Evolutionary conservation across 2,329 filamentous ascomycete species (phyloP).

Genomic region (Ophiosphaerella herpotricha): DNA sequence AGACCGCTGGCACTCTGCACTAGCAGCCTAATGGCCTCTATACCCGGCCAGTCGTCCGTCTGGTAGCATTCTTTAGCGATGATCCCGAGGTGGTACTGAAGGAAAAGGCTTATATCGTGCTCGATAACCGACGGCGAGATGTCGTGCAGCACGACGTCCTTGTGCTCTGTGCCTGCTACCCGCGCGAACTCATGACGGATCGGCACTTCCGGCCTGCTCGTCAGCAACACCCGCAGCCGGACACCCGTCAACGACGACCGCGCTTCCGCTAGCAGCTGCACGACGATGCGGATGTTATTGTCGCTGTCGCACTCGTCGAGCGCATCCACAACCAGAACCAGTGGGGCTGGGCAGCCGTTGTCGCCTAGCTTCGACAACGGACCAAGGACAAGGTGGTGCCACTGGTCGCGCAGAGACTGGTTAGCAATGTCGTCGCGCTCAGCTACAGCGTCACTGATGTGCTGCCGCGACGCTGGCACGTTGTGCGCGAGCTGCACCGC

Average conservation of each 20-base stretch:
- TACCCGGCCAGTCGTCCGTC: constrained; percentile 17
- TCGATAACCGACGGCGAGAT: constrained; percentile 15
- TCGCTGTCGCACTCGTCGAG: constrained; percentile 39
- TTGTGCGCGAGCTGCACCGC: no score
- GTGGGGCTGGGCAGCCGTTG: no score
- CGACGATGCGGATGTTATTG: constrained; percentile 11
- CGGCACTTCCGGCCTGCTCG: constrained; percentile 16
- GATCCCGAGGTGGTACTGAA: constrained; percentile 10
- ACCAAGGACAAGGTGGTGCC: no score
- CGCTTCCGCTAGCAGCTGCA: constrained; percentile 12
- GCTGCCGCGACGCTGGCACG: no score
- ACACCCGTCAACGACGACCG: no score
- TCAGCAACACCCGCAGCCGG: no score
- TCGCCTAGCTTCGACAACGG: no score
- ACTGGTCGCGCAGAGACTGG: no score
- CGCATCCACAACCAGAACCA: no score
- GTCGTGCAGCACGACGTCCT: constrained; percentile 21
- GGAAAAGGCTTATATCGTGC: constrained; percentile 18
- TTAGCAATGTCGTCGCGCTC: no score
- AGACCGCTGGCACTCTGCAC: constrained; percentile 30
- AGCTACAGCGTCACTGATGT: no score
- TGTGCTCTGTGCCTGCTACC: constrained; percentile 4
- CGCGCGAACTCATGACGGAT: constrained; percentile 16
- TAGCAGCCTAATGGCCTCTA: constrained; percentile 21
- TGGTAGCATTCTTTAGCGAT: constrained; percentile 1